Evolutionary conservation across 306 rosid genomes (phyloP), one percentile per base, ranked within the genome.

Genomic region (Gastrolobium villosum): DNA sequence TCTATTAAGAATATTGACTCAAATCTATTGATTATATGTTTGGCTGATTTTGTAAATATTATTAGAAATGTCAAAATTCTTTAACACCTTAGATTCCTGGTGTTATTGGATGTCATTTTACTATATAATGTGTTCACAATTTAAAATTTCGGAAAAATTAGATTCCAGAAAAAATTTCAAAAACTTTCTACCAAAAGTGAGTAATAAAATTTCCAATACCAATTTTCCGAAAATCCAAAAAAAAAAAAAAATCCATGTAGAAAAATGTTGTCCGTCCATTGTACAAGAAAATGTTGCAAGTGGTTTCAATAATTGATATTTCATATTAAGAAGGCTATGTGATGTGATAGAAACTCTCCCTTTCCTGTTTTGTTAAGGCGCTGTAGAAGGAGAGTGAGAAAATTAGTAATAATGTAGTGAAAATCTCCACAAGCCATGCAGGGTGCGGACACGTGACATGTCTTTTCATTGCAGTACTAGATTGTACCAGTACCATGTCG

Each of bases 331-430:
- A 43, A 41, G 57, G 41, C n/a, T n/a, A 10, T 30, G 41, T 41
- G 75, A 66, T 65, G 39, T 43, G 65, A 65, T 52, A 10, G 74
- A 56, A 32, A 36, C 65, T 3, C 20, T n/a, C 70, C 4, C n/a
- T 59, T 54, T 39, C 70, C 61, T 28, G 2, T 50, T 76, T 50
- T 65, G 73, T 64, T 49, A 74, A 59, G 46, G 68, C 59, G 78
- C 46, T 28, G 20, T n/a, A 64, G 30, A 52, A 71, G 40, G 28
- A 30, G 1, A 43, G n/a, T 3, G 4, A 5, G 2, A 53, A 30
- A 7, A 76, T 64, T 5, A 40, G 4, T 5, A 15, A 35, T 15
- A 67, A 41, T 31, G 37, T 8, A 77, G 26, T 14, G 69, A 34
- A 49, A 43, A 66, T 44, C 50, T 44, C 26, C 45, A 54, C 1